Conservation (phyloP, 108 stramenopile species). For the Conticribra weissflogii region DNA sequence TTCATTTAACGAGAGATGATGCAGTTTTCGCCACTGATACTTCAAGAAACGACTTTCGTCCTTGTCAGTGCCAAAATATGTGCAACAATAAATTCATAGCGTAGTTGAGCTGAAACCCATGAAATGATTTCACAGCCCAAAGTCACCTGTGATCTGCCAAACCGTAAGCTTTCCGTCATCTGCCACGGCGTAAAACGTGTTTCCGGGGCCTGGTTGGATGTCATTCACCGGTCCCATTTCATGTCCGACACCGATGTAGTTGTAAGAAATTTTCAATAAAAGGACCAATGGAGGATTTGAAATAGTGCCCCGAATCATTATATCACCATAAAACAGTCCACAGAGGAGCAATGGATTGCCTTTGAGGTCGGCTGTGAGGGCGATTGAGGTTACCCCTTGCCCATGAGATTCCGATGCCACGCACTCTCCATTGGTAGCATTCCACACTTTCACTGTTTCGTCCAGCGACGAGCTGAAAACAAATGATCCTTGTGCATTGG, state of each 20-base stretch:
- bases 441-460: slow-evolving; percentile 86
- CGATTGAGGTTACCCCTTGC: slow-evolving; percentile 80
- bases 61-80: too few relatives aligned
- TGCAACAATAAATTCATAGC: too few relatives aligned
- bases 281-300: slow-evolving; percentile 66
- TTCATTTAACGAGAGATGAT: too few relatives aligned
- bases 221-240: slow-evolving; percentile 66
- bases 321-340: slow-evolving; percentile 75
- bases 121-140: slow-evolving; percentile 58
- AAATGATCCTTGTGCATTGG: slow-evolving; percentile 58
- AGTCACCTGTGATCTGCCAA: slow-evolving; percentile 82
- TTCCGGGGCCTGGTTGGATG: slow-evolving; percentile 66
- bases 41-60: too few relatives aligned
- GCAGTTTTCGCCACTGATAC: too few relatives aligned
- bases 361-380: slow-evolving; percentile 61
- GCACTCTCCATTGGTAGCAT: slow-evolving; percentile 76
- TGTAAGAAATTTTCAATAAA: slow-evolving; percentile 51
- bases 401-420: slow-evolving; percentile 76
- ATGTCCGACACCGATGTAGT: slow-evolving; percentile 62
- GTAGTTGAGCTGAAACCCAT: background rate
- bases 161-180: slow-evolving; percentile 83
- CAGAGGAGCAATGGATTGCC: slow-evolving; percentile 68
- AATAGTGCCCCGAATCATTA: slow-evolving; percentile 79
- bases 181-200: slow-evolving; percentile 85
- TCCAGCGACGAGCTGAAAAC: slow-evolving; percentile 79